A percentile compares a stretch with the other conserved stretches of the same genome.
phyloP scores from a whole-genome alignment of 805 yeast genomes.

The Spathaspora sp. region DNA sequence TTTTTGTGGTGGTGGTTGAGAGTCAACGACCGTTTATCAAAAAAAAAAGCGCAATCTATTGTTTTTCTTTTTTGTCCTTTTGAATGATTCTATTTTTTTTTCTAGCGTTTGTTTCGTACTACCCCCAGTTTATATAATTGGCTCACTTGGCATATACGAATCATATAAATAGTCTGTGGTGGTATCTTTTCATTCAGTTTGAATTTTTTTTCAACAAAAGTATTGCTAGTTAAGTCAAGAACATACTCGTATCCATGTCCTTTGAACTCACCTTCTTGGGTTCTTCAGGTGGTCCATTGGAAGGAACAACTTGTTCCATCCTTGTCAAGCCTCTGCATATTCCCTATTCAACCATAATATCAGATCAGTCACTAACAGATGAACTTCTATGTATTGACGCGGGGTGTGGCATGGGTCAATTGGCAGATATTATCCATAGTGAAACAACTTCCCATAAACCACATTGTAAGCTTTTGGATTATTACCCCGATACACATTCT shows the following conservation, averaged over 20 bases:
- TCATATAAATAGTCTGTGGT: not conserved
- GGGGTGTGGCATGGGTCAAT: constrained; percentile 64
- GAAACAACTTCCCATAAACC: constrained; percentile 11
- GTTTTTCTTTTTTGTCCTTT: not conserved
- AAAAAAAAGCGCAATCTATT: not conserved
- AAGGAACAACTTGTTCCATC: constrained; percentile 63
- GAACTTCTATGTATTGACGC: constrained; percentile 67
- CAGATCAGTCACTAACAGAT: constrained; percentile 16
- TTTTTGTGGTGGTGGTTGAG: not conserved
- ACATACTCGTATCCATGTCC: constrained; percentile 15
- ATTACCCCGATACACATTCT: constrained; percentile 28
- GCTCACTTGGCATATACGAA: not conserved
- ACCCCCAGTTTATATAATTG: not conserved
- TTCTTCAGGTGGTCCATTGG: constrained; percentile 82
- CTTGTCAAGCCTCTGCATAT: constrained; percentile 54
- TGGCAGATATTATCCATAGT: constrained; percentile 40
- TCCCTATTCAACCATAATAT: constrained; percentile 36
- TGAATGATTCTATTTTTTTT: not conserved
- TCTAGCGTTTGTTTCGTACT: not conserved
- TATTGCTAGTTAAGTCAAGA: not conserved
- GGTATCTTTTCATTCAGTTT: not conserved
- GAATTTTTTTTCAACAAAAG: not conserved
- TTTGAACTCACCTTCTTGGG: constrained; percentile 72
- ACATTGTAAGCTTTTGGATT: constrained; percentile 14
- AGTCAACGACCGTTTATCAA: not conserved